Evolutionary conservation across 2,329 filamentous ascomycete genomes (phyloP).

Genomic region (Ascochyta fabae): DNA sequence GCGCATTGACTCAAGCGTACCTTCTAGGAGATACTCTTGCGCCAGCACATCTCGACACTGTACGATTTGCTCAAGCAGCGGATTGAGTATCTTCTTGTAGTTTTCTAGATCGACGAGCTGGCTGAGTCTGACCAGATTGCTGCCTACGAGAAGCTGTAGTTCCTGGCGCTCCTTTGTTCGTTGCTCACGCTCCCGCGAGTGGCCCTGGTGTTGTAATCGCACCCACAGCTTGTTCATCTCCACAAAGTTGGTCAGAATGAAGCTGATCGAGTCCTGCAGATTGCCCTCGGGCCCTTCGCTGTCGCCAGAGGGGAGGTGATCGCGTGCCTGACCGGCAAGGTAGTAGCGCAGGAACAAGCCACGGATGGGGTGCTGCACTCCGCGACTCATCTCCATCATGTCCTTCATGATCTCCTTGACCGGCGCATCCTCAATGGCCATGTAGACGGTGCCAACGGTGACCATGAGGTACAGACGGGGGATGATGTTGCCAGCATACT

Average conservation of each 20-base stretch:
- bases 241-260: conserved; percentile 97
- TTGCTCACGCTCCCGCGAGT: conserved; percentile 92
- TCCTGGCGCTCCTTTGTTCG: conserved; percentile 94
- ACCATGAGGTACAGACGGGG: conserved; percentile 98
- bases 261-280: conserved; percentile 95
- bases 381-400: conserved; percentile 99
- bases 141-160: conserved; percentile 92
- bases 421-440: conserved; percentile 96
- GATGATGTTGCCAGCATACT: conserved; percentile 98
- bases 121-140: conserved; percentile 92
- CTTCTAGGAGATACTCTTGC: conserved; percentile 94
- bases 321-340: conserved; percentile 90
- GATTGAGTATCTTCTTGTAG: conserved; percentile 91
- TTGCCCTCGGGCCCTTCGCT: conserved; percentile 95
- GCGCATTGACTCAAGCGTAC: conserved; percentile 41
- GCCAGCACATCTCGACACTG: conserved; percentile 96
- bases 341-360: conserved; percentile 97
- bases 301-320: conserved; percentile 80
- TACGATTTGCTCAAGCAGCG: conserved; percentile 93
- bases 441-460: conserved; percentile 98
- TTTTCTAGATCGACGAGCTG: conserved; percentile 94
- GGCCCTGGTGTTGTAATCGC: conserved; percentile 93
- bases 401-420: conserved; percentile 99
- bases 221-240: conserved; percentile 99
- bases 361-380: conserved; percentile 94